Conservation (phyloP, 345 rosid species). For the Populus davidiana region DNA sequence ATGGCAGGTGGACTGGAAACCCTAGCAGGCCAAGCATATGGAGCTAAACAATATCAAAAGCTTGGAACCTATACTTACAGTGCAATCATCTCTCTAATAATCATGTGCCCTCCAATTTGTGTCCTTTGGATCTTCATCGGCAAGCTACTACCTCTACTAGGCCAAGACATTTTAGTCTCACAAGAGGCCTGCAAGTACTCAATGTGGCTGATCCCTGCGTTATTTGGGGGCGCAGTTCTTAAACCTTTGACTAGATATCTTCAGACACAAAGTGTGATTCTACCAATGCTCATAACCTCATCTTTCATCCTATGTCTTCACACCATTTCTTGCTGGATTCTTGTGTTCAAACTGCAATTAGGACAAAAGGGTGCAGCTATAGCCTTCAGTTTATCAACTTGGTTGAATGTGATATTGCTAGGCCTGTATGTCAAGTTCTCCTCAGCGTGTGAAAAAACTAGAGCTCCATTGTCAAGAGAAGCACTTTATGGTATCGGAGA, state of each 20-base stretch:
- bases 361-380: conserved; percentile 15
- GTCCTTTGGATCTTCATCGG: conserved; percentile 19
- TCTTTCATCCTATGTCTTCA: conserved; percentile 6
- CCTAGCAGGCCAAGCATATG: conserved; percentile 23
- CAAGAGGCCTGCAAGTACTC: conserved; percentile 15
- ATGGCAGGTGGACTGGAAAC: conserved; percentile 26
- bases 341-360: conserved; percentile 8
- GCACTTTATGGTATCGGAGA: conserved; percentile 7
- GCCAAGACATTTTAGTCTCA: conserved; percentile 14
- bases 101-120: conserved; percentile 11
- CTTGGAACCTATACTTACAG: conserved; percentile 19
- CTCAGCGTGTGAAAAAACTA: conserved; percentile 13
- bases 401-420: conserved; percentile 8
- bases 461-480: conserved; percentile 5
- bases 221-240: conserved; percentile 14
- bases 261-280: conserved; percentile 16
- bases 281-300: conserved; percentile 20
- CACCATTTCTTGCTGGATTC: neutral
- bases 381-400: conserved; percentile 17
- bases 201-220: conserved; percentile 18
- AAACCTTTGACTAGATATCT: conserved; percentile 24
- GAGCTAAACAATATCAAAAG: conserved; percentile 23
- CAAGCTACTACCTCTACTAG: conserved; percentile 8
- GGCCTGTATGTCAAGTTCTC: conserved; percentile 11
- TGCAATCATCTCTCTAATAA: conserved; percentile 11